These are phyloP conservation scores for Tylopilus subfusipes DNA, from an alignment of 768 basidiomycete genomes.

Conservation along the genomic window DNA sequence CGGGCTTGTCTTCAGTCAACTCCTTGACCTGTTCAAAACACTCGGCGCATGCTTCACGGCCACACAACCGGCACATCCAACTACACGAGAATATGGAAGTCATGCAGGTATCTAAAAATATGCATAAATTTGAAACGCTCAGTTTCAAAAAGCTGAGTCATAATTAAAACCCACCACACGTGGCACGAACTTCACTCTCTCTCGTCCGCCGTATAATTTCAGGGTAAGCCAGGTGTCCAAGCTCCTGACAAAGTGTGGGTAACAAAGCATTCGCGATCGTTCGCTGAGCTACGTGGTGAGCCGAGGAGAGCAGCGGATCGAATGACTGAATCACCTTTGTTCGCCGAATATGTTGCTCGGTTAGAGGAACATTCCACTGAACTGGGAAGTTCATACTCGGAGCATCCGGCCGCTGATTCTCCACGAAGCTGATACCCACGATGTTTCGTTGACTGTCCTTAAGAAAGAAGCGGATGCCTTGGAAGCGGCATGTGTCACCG, in stretches of 20 bases:
- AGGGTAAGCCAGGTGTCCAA: conserved; percentile 51
- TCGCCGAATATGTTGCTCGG: conserved; percentile 46
- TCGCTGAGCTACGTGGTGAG: conserved; percentile 38
- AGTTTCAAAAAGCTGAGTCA: conserved; percentile 1
- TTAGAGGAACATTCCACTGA: conserved; percentile 62
- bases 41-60: conserved; percentile 83
- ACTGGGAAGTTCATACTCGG: conserved; percentile 60
- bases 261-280: conserved; percentile 68
- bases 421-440: conserved; percentile 66
- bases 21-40: conserved; percentile 72
- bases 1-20: conserved; percentile 52
- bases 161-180: conserved; percentile 60
- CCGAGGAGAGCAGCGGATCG: background rate
- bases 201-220: conserved; percentile 69
- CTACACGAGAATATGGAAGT: conserved; percentile 87
- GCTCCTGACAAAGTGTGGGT: conserved; percentile 62
- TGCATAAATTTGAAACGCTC: conserved; percentile 5
- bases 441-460: conserved; percentile 57
- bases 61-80: conserved; percentile 91
- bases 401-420: conserved; percentile 54
- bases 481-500: conserved; percentile 83
- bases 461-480: conserved; percentile 77
- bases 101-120: conserved; percentile 77
- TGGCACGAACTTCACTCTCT: conserved; percentile 80
- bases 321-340: conserved; percentile 50